Evolutionary conservation across 352 stramenopile species (phyloP).

Genomic region (Albugo laibachii): DNA sequence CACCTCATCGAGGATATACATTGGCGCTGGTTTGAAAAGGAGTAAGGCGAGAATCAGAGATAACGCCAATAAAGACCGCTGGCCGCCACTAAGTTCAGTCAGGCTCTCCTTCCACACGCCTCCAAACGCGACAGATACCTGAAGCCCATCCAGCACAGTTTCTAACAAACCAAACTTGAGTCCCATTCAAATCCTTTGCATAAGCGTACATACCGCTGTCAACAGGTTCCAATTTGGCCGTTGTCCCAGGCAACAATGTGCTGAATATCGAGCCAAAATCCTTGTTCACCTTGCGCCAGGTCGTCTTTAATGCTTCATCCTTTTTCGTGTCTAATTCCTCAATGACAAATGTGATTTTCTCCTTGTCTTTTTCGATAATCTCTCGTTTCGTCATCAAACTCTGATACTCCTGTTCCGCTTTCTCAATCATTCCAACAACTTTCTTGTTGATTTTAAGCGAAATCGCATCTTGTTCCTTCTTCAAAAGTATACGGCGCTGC

Average conservation of each 20-base stretch:
- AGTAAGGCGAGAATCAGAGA: conserved; percentile 97
- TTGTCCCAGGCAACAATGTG: conserved; percentile 92
- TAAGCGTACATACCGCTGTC: conserved; percentile 38
- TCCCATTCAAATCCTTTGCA: background rate
- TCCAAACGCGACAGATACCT: conserved; percentile 98
- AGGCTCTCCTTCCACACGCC: conserved; percentile 98
- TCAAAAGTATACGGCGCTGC: conserved; percentile 76
- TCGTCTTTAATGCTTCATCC: conserved; percentile 89
- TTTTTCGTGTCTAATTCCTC: conserved; percentile 99
- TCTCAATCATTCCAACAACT: conserved; percentile 99
- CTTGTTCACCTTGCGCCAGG: conserved; percentile 97
- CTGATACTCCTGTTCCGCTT: conserved; percentile 97
- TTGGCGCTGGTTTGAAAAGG: conserved; percentile 98
- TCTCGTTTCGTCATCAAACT: conserved; percentile 94
- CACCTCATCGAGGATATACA: conserved; percentile 99
- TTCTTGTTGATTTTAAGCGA: conserved; percentile 99
- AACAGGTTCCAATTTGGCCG: conserved; percentile 94
- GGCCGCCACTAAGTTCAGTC: conserved; percentile 95
- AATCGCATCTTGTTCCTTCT: conserved; percentile 85
- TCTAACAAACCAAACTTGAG: conserved; percentile 13
- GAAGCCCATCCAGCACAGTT: conserved; percentile 84
- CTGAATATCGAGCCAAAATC: conserved; percentile 99
- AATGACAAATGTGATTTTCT: conserved; percentile 98
- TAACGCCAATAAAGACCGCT: conserved; percentile 97
- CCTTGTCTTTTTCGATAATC: conserved; percentile 98